phyloP scores from a whole-genome alignment of 2,329 filamentous ascomycete species.

The Phaeophleospora eucalypticola region DNA sequence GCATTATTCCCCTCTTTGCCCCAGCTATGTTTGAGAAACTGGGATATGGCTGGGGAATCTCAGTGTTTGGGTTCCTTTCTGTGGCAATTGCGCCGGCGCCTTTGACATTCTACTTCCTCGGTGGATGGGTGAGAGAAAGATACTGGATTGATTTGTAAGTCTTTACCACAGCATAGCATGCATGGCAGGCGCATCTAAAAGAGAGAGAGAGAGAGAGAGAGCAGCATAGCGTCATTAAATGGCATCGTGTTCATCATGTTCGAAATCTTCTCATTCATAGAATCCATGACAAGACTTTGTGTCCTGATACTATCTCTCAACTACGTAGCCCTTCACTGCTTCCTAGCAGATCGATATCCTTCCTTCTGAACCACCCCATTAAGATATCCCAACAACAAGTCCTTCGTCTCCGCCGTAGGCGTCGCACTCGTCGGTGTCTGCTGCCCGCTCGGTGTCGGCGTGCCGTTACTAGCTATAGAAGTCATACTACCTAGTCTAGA shows the following conservation, averaged over 20 bases:
- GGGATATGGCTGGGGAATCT: slow-evolving; percentile 50
- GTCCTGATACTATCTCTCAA: too few relatives aligned
- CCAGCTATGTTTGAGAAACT: slow-evolving; percentile 42
- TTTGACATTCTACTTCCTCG: slow-evolving; percentile 47
- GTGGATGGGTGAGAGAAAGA: slow-evolving; percentile 43
- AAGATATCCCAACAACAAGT: slow-evolving; percentile 34
- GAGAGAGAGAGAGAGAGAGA: not conserved
- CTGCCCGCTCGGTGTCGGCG: slow-evolving; percentile 17
- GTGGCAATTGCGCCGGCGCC: slow-evolving; percentile 48
- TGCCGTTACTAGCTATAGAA: slow-evolving; percentile 20
- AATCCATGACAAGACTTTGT: not conserved
- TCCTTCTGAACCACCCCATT: slow-evolving; percentile 35
- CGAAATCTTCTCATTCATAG: not conserved
- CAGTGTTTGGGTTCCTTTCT: slow-evolving; percentile 45
- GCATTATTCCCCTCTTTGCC: slow-evolving; percentile 45
- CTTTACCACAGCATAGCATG: slow-evolving; percentile 3
- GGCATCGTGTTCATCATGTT: too few relatives aligned
- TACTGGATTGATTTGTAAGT: slow-evolving; percentile 36
- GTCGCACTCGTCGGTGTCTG: slow-evolving; percentile 20
- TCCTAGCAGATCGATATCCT: slow-evolving; percentile 15
- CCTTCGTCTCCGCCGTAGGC: slow-evolving; percentile 33
- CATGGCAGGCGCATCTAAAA: not conserved
- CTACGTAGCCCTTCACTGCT: too few relatives aligned
- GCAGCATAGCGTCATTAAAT: too few relatives aligned
- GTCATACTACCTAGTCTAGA: slow-evolving; percentile 25